phyloP scores from a whole-genome alignment of 1,139 yeast species.

The Sugiyamaella neomexicana region DNA sequence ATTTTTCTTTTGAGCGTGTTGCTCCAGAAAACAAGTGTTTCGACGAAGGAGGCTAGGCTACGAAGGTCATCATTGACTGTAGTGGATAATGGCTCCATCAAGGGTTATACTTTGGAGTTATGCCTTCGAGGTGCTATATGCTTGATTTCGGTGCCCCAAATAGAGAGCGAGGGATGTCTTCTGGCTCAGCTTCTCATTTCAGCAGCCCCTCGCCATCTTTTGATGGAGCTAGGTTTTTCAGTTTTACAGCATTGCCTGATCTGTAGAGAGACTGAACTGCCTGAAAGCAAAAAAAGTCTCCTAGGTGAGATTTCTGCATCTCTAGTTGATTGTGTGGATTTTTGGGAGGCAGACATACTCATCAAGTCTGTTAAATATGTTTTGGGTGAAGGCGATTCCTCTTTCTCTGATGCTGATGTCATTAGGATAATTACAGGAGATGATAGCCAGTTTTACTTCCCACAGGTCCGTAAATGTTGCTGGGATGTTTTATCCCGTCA shows the following conservation, averaged over 20 bases:
- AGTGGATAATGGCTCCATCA: slow-evolving; percentile 4
- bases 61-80: neutral
- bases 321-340: neutral
- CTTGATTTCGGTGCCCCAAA: slow-evolving; percentile 9
- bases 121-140: slow-evolving; percentile 20
- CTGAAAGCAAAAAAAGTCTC: neutral
- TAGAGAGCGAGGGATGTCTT: slow-evolving; percentile 14
- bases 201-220: slow-evolving; percentile 9
- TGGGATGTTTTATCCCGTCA: slow-evolving; percentile 8
- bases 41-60: neutral
- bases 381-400: neutral
- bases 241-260: neutral
- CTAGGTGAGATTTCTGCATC: neutral
- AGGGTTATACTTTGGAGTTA: slow-evolving; percentile 22
- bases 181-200: slow-evolving; percentile 15
- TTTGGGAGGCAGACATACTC: slow-evolving; percentile 14
- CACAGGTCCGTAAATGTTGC: slow-evolving; percentile 9
- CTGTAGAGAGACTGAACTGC: neutral
- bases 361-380: slow-evolving; percentile 6
- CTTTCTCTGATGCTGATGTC: slow-evolving; percentile 2
- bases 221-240: slow-evolving; percentile 13
- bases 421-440: slow-evolving; percentile 3
- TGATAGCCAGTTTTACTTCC: slow-evolving; percentile 3
- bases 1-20: slow-evolving; percentile 14
- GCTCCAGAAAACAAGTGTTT: neutral